A percentile compares a stretch with the other conserved stretches of the same genome.
phyloP scores from a whole-genome alignment of 352 stramenopile species.

The Phytophthora quininea region DNA sequence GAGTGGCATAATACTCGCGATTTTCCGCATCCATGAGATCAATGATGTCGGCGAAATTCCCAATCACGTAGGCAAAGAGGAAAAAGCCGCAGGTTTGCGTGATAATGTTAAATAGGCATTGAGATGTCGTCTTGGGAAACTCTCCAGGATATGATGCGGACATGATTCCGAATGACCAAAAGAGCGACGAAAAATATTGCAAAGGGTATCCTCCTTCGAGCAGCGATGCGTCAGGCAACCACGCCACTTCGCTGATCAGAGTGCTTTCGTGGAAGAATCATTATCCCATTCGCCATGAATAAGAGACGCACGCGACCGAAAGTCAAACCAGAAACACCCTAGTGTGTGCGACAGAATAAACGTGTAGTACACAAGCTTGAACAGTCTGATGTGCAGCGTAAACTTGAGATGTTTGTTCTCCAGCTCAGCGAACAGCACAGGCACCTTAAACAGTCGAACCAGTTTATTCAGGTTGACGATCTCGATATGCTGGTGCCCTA shows the following conservation, averaged over 20 bases:
- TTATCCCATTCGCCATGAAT: constrained; percentile 12
- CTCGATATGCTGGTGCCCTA: constrained; percentile 28
- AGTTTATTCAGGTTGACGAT: constrained; percentile 77
- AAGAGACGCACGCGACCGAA: constrained; percentile 28
- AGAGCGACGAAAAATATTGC: constrained; percentile 69
- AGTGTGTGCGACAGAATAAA: constrained; percentile 66
- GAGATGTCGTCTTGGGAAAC: constrained; percentile 49
- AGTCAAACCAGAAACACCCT: constrained; percentile 73
- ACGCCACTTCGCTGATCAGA: constrained; percentile 28
- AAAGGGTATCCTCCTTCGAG: constrained; percentile 32
- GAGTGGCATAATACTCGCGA: constrained; percentile 61
- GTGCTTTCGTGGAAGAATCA: neutral
- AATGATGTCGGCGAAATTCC: constrained; percentile 73
- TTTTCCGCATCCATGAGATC: constrained; percentile 76
- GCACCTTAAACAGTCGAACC: constrained; percentile 60
- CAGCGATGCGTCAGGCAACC: constrained; percentile 40
- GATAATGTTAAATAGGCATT: constrained; percentile 61
- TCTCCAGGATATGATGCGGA: constrained; percentile 59
- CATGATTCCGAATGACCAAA: constrained; percentile 77
- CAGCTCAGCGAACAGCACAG: constrained; percentile 50
- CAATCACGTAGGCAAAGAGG: constrained; percentile 75
- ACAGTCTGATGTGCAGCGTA: constrained; percentile 62
- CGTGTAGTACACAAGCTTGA: constrained; percentile 82
- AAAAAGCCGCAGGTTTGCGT: constrained; percentile 76
- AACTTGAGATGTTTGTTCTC: constrained; percentile 72